A percentile compares a stretch with the other conserved stretches of the same genome.
Evolutionary conservation across 192 early-diverging fungal species (phyloP).

Genomic region (Dimargaris verticillata): DNA sequence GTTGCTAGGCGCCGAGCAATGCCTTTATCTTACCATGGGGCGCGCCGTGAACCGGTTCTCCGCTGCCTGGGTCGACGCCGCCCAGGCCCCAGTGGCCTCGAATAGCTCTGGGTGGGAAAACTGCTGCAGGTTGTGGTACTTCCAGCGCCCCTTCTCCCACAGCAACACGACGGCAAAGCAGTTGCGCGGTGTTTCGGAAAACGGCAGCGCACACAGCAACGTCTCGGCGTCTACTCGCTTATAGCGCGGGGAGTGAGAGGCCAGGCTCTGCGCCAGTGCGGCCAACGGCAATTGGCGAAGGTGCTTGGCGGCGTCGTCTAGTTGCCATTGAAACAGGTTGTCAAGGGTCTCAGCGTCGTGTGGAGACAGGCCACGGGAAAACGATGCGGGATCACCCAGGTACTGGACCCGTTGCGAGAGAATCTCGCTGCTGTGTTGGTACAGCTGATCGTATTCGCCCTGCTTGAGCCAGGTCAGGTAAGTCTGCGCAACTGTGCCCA

Average conservation of each 20-base stretch:
- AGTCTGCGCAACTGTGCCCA: background rate
- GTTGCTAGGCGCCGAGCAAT: background rate
- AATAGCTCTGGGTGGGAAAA: background rate
- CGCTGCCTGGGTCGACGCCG: background rate
- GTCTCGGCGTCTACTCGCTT: background rate
- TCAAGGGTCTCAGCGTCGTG: background rate
- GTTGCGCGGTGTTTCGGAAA: background rate
- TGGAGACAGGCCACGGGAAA: background rate
- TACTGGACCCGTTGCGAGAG: conserved; percentile 1
- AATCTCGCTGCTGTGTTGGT: conserved; percentile 3
- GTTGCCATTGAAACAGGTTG: conserved; percentile 7
- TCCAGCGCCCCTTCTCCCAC: background rate
- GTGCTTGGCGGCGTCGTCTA: background rate
- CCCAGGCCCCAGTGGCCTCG: background rate
- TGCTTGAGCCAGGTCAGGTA: background rate
- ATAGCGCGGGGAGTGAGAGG: background rate
- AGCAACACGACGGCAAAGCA: background rate
- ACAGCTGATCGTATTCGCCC: conserved; percentile 1
- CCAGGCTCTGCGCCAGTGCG: background rate
- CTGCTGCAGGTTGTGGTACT: conserved; percentile 9
- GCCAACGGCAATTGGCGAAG: background rate
- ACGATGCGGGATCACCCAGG: background rate
- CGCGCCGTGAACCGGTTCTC: background rate
- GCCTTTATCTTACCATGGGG: background rate
- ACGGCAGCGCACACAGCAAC: background rate